These are phyloP conservation scores for Globisporangium takayamanum DNA, from an alignment of 352 stramenopile genomes.

Conservation along the genomic window DNA sequence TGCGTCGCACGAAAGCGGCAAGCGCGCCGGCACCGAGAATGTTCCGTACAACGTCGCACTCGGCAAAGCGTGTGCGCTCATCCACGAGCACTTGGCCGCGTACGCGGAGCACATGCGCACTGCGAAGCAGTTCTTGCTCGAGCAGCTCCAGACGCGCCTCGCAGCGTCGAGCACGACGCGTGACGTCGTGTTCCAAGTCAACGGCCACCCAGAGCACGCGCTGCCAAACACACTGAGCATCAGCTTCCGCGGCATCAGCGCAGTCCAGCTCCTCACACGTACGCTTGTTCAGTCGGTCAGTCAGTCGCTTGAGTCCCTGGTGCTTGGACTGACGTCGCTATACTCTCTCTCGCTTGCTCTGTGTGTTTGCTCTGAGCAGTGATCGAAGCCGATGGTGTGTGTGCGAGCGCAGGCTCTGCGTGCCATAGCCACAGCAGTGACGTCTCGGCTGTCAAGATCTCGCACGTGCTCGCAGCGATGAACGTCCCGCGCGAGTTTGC, in stretches of 20 bases:
- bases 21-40: conserved; percentile 95
- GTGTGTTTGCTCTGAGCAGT: conserved; percentile 15
- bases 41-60: conserved; percentile 93
- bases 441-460: conserved; percentile 58
- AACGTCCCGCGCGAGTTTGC: conserved; percentile 83
- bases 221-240: conserved; percentile 97
- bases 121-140: conserved; percentile 43
- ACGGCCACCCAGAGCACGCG: conserved; percentile 74
- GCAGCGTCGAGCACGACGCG: conserved; percentile 11
- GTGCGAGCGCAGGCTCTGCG: conserved; percentile 90
- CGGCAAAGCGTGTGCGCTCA: conserved; percentile 73
- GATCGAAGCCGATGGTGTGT: conserved; percentile 82
- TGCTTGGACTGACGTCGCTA: background rate
- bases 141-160: conserved; percentile 46
- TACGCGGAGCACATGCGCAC: conserved; percentile 69
- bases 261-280: conserved; percentile 80
- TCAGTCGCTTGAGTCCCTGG: background rate
- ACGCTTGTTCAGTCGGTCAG: conserved; percentile 4
- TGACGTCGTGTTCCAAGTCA: conserved; percentile 62
- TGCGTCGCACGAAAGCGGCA: conserved; percentile 89
- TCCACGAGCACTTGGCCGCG: conserved; percentile 61
- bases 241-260: conserved; percentile 84
- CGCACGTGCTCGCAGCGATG: conserved; percentile 92
- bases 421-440: conserved; percentile 84
- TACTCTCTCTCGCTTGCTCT: background rate